Base-by-base conservation (phyloP, 192 early-diverging fungal species). In the Backusella morwellensis region DNA sequence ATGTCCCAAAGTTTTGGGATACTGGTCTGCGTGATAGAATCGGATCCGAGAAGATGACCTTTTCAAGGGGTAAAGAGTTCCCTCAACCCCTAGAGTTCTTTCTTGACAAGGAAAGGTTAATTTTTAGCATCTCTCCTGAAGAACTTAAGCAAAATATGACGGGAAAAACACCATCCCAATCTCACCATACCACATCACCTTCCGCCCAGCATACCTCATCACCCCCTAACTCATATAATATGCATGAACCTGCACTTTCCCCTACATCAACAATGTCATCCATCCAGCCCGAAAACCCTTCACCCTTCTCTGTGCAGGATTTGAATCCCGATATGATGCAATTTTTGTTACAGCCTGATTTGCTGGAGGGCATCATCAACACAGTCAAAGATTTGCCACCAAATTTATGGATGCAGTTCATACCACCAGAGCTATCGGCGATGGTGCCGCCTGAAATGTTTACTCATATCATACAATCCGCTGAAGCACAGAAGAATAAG, bases 1-100 rank as follows among this genome's bases (percentile, higher is more conserved):
- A 75, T 63, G 78, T 80, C 11, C 78, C 78, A 50, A 80, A 80
- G 21, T 75, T 75, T 17, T 80, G 74, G 73, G 66, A 80, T n/a
- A 63, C 78, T 66, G 78, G 74, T 36, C 6, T 59, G n/a, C 56
- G 54, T 23, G 73, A 74, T 26, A 66, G 34, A 66, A 66, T 74
- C 12, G 73, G 73, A 9, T 38, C 73, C 23, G 73, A 74, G 5
- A 74, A 2, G 8, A 56, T 21, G 35, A 63, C 54, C 26, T 74
- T 74, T 56, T 74, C 73, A 40, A 38, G 29, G 29, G 42, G 54
- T 9, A 56, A 56, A 21, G 73, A 66, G 3, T 32, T 74, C 14
- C 73, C 73, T 17, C 73, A 74, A 26, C 12, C 73, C 5, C 34
- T 74, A 1, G 73, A 74, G 42, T 66, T 74, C 56, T 74, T 66